Evolutionary conservation across 2,329 filamentous ascomycete species (phyloP).

Genomic region (Gnomoniopsis smithogilvyi): DNA sequence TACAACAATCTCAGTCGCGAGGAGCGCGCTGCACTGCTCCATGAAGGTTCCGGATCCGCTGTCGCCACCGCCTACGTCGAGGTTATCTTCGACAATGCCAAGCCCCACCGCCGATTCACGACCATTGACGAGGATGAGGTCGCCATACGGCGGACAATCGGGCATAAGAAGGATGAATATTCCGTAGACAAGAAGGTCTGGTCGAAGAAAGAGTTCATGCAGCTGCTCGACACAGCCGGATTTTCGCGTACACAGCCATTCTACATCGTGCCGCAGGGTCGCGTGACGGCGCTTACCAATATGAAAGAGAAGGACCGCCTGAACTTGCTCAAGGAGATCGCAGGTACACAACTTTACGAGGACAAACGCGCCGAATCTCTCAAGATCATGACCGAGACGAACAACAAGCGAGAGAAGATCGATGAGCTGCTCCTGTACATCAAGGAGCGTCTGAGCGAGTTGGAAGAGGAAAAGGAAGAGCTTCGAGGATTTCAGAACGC

Average conservation of each 20-base stretch:
- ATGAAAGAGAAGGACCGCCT: slow-evolving; percentile 96
- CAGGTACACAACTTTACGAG: slow-evolving; percentile 96
- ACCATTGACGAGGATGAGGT: slow-evolving; percentile 83
- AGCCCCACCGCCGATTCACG: slow-evolving; percentile 76
- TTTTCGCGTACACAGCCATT: slow-evolving; percentile 98
- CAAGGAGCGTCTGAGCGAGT: slow-evolving; percentile 79
- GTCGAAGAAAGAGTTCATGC: slow-evolving; percentile 91
- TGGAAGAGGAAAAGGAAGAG: slow-evolving; percentile 97
- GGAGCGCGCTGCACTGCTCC: slow-evolving; percentile 91
- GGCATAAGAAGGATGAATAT: slow-evolving; percentile 97
- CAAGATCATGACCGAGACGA: slow-evolving; percentile 96
- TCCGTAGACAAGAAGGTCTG: slow-evolving; percentile 96
- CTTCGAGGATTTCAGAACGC: slow-evolving; percentile 91
- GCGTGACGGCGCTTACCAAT: slow-evolving; percentile 92
- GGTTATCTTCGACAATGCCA: slow-evolving; percentile 96
- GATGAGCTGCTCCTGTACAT: slow-evolving; percentile 91
- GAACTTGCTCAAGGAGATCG: slow-evolving; percentile 93
- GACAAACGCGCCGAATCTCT: slow-evolving; percentile 84
- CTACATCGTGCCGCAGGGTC: slow-evolving; percentile 97
- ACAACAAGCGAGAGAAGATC: slow-evolving; percentile 91
- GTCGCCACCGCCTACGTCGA: slow-evolving; percentile 99
- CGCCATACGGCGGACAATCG: slow-evolving; percentile 88
- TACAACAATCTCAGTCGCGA: slow-evolving; percentile 96
- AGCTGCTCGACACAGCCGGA: slow-evolving; percentile 90
- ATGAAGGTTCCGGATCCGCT: slow-evolving; percentile 95